Evolutionary conservation across 2,329 filamentous ascomycete species (phyloP), one percentile per base, ranked within the genome.

Genomic region (Pseudogymnoascus sp.): DNA sequence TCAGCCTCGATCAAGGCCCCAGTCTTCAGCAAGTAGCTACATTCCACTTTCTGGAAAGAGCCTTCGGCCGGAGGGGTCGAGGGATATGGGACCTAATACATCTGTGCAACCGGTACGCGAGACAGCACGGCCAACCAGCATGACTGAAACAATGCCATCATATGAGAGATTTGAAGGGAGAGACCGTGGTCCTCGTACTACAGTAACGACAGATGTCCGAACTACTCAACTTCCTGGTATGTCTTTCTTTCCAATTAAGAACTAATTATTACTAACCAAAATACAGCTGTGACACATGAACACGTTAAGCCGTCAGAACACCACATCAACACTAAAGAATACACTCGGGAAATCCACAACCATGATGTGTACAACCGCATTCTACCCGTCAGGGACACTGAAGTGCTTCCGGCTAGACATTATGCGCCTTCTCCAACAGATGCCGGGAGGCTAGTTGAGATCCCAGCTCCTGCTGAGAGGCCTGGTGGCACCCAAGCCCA

Each of bases 341-440:
- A 83, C 61, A 78, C 77, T 6, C 78, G 80, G 38, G 81, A 84
- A 64, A 81, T 82, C 35, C 82, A 84, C 71, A 79, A 78, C 35
- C 76, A 84, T 69, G 77, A 83, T 65, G 71, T 81, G 37, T 79
- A 78, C 66, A 80, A 83, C 64, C 78, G 79, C 26, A 74, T 81
- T 26, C 77, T 81, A n/a, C 82, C 82, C 2, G 75, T 84, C 21
- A 74, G 79, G 29, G 79, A 84, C 61, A 77, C 80, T 11, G 78
- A 84, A 68, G 75, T 83, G 8, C 74, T 83, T 0, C 80, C 82
- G 1, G 73, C 81, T 0, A 77, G 79, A 10, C 82, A 84, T 69
- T 83, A 72, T 35, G 60, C 71, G 6, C 65, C 63, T 4, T 61
- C 63, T 4, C 33, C 65, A n/a, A 70, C 80, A 70, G 73, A 80